Base-by-base conservation (phyloP, 768 basidiomycete species). In the Lactarius trivialis region DNA sequence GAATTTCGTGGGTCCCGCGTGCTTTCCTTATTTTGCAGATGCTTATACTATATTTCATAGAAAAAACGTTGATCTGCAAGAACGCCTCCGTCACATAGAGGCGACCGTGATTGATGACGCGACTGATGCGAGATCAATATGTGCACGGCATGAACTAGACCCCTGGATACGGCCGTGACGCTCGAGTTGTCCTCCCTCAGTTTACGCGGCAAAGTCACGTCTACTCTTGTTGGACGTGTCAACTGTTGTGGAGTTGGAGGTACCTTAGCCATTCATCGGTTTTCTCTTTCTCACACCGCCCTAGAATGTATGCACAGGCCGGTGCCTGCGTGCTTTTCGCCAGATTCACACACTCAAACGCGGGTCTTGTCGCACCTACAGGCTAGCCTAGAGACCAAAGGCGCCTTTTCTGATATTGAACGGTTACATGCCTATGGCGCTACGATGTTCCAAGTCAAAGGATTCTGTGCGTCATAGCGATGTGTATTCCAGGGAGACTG, bases 361-460 rank as follows among this genome's bases (percentile, higher is more conserved):
- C 85, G 61, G 85, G 88, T 60, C 81, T 98, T 39, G 82, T 93
- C 1, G 78, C 84, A 36, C 74, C 76, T 98, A 1, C 90, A 94
- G 69, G 71, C 80, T 0, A 85, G 83, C 69, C 83, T 94, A 65
- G 79, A 86, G 73, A 77, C 58, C 79, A 90, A 76, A 69, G 90
- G 84, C 32, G 88, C 86, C 61, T 97, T 98, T 70, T 80, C 87
- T n/a, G 93, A 98, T 72, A 88, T 98, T 12, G 83, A 88, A 53
- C 80, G 95, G 19, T 75, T 98, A 48, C 93, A 93, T 69, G 91
- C 91, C 0, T 98, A 98, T 71, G 89, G 91, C 0, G 89, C 91
- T 2, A 93, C 93, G 0, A 81, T 97, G 7, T 80, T 94, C 19
- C 95, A 98, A 73, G 85, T 97, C 33, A 91, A 91, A 68, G 91